Percentiles rank a stretch among this genome's conserved stretches.
Evolutionary conservation across 2,329 filamentous ascomycete genomes (phyloP).

Genomic region (Ophiobolus disseminans): DNA sequence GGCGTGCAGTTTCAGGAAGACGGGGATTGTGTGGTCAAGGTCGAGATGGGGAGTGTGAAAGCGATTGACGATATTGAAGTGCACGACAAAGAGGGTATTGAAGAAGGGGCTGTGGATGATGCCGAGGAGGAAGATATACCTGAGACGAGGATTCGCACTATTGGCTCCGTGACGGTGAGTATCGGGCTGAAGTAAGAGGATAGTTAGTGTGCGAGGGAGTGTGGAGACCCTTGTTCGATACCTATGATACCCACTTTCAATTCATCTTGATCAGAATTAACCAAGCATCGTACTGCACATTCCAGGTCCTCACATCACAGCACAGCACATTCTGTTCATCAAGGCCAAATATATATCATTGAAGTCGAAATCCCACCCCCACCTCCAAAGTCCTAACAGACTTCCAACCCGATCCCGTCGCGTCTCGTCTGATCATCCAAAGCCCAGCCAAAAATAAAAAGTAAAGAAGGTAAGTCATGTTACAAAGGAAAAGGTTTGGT

Average conservation of each 20-base stretch:
- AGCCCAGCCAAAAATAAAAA: constrained; percentile 10
- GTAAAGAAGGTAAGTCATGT: constrained; percentile 19
- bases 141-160: constrained; percentile 50
- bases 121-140: constrained; percentile 43
- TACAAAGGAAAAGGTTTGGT: constrained; percentile 30
- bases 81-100: constrained; percentile 22
- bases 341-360: constrained; percentile 44
- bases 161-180: constrained; percentile 44
- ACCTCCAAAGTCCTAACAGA: constrained; percentile 2
- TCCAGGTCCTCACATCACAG: too few relatives aligned
- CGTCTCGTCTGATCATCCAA: constrained; percentile 4
- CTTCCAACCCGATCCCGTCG: neutral
- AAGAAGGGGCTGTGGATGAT: constrained; percentile 21
- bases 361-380: constrained; percentile 24
- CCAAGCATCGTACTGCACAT: too few relatives aligned
- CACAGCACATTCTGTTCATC: too few relatives aligned
- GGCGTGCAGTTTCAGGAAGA: constrained; percentile 71
- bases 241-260: too few relatives aligned
- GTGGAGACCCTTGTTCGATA: too few relatives aligned
- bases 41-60: constrained; percentile 69
- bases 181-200: constrained; percentile 35
- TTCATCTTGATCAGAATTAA: too few relatives aligned
- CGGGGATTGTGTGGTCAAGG: constrained; percentile 63
- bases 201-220: neutral
- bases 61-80: constrained; percentile 71